A percentile compares a stretch with the other conserved stretches of the same genome.
These are phyloP conservation scores for Penicillium nucicola DNA, from an alignment of 495 filamentous ascomycete species.

Conservation along the genomic window DNA sequence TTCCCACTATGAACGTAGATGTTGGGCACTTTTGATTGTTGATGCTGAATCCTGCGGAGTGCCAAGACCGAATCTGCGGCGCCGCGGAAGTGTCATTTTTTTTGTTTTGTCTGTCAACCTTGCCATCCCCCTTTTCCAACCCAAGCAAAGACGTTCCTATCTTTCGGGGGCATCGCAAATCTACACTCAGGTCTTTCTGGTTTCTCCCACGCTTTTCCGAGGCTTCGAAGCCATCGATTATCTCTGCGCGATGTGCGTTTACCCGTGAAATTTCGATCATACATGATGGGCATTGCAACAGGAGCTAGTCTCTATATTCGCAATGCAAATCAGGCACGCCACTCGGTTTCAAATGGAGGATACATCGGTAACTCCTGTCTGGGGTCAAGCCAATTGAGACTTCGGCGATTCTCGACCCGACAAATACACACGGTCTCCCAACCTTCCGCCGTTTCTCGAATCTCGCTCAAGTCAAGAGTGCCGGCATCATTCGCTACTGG, in stretches of 20 bases:
- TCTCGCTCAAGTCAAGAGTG: not conserved
- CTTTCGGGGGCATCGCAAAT: no score
- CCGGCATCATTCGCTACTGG: not conserved
- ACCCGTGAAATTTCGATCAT: not conserved
- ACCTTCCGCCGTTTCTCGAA: not conserved
- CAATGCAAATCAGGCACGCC: not conserved
- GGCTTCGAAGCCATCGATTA: not conserved
- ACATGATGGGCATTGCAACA: constrained; percentile 11
- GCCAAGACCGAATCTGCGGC: no score
- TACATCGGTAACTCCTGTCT: not conserved
- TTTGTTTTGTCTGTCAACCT: no score
- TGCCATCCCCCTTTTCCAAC: no score
- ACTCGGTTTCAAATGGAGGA: not conserved
- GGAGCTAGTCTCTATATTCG: constrained; percentile 4
- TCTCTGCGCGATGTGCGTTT: not conserved
- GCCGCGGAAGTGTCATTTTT: no score
- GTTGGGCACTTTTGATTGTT: no score
- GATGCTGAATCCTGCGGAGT: no score
- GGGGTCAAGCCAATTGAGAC: not conserved
- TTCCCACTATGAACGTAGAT: no score
- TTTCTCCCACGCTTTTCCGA: not conserved
- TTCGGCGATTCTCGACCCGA: not conserved
- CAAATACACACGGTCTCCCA: constrained; percentile 2
- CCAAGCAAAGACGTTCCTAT: no score
- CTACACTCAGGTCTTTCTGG: not conserved